These are phyloP conservation scores for Oryza punctata DNA, from an alignment of 176 grass and related monocot genomes.

Conservation along the genomic window DNA sequence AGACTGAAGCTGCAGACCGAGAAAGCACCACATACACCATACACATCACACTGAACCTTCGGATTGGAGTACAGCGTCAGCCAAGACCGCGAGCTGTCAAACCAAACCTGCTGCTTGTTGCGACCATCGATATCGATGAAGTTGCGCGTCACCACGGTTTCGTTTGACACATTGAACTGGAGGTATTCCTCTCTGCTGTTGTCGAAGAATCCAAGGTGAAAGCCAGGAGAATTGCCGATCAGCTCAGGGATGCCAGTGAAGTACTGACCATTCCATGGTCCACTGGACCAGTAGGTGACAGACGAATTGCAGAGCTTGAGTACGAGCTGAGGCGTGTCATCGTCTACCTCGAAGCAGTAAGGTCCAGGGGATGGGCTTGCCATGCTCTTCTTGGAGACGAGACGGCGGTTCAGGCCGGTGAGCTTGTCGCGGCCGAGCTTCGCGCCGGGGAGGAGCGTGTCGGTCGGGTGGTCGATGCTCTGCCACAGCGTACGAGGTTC, in stretches of 20 bases:
- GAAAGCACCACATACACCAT: conserved; percentile 35
- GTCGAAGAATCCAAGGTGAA: conserved; percentile 31
- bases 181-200: conserved; percentile 25
- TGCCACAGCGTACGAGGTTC: conserved; percentile 36
- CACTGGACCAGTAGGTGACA: conserved; percentile 28
- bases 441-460: conserved; percentile 29
- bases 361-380: conserved; percentile 31
- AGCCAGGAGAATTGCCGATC: not conserved
- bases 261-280: conserved; percentile 27
- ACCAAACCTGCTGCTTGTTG: conserved; percentile 41
- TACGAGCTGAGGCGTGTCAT: conserved; percentile 26
- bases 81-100: conserved; percentile 10
- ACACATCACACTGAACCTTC: conserved; percentile 32
- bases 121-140: conserved; percentile 34
- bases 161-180: conserved; percentile 23
- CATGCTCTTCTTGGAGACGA: conserved; percentile 24
- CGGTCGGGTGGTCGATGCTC: conserved; percentile 37
- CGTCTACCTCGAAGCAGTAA: conserved; percentile 48
- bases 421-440: conserved; percentile 51
- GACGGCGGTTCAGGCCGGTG: conserved; percentile 26
- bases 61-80: conserved; percentile 34
- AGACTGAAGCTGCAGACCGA: conserved; percentile 6
- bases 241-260: conserved; percentile 49
- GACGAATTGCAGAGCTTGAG: conserved; percentile 35
- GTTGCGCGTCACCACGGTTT: conserved; percentile 27